Evolutionary conservation across 31 red algal species (phyloP), one percentile per base, ranked within the genome.

Genomic region (Endocladia muricata): DNA sequence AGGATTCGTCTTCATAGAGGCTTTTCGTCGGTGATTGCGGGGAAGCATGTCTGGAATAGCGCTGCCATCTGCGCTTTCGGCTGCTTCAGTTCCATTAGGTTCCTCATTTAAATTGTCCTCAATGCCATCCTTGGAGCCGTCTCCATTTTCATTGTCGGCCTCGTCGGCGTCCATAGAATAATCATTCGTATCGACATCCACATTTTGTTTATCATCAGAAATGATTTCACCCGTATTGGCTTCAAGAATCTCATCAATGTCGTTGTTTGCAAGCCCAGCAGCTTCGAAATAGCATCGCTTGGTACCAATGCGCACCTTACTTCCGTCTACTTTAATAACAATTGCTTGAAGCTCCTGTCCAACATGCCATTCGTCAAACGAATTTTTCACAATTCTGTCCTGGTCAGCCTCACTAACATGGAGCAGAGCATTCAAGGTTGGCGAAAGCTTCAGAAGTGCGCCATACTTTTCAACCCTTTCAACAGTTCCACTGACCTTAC

Each of bases 201-300:
- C 30, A 28, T 11, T 28, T 9, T 22, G 6, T 4, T 4, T 13
- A 58, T 5, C 13, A 58, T 58, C 55, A 6, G 25, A 4, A 33
- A 67, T 33, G 34, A 67, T 67, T 36, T 23, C 61, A 8, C 44
- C 44, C 1, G 59, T 38, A 71, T 91, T 91, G 17, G 70, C 41
- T 25, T 67, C 73, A 13, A 84, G 39, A 19, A 91, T 3, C 22
- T 54, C 74, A 11, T 82, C 73, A 17, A 56, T 51, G 4, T 54
- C 43, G 2, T 63, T 65, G 25, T 60, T 80, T 37, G 73, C 61
- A 35, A 84, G 22, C 0, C 79, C 79, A 11, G 79, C 73, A 54
- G 88, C 88, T 55, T 91, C 88, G 57, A 91, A 83, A 44, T 91
- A 91, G 37, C 79, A 79, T 35, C 79, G 79, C 69, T 91, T 91